Conservation (phyloP, 179 eudicot genomes). For the Heliamphora pulchella region DNA sequence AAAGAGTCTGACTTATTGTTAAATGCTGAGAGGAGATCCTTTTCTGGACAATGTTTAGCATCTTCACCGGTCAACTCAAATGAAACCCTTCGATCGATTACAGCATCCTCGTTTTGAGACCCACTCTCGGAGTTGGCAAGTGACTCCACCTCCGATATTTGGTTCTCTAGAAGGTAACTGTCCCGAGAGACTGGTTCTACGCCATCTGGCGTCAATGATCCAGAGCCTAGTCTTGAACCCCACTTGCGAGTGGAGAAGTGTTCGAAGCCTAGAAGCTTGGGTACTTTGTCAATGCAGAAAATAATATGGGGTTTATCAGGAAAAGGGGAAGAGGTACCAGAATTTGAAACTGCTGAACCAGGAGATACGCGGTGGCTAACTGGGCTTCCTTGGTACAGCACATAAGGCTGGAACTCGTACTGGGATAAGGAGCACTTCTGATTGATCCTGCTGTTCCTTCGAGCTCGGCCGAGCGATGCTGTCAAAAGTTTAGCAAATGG, state of each 20-base stretch:
- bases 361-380: constrained; percentile 67
- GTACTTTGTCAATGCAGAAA: constrained; percentile 44
- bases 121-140: constrained; percentile 45
- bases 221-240: constrained; percentile 75
- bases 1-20: constrained; percentile 29
- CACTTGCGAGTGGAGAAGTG: constrained; percentile 42
- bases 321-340: constrained; percentile 87
- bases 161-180: constrained; percentile 32
- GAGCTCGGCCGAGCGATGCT: constrained; percentile 43
- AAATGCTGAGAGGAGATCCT: constrained; percentile 32
- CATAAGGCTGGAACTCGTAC: constrained; percentile 68
- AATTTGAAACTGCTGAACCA: constrained; percentile 68
- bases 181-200: constrained; percentile 44
- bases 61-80: constrained; percentile 68
- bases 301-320: constrained; percentile 35
- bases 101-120: constrained; percentile 30
- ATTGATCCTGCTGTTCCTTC: constrained; percentile 40
- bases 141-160: constrained; percentile 55
- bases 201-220: constrained; percentile 66
- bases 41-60: constrained; percentile 40
- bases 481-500: constrained; percentile 81
- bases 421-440: constrained; percentile 44
- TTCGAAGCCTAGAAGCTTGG: constrained; percentile 56
- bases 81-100: constrained; percentile 65
- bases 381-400: constrained; percentile 72